Evolutionary conservation across 305 asterid genomes (phyloP).

Genomic region (Andrographis paniculata): DNA sequence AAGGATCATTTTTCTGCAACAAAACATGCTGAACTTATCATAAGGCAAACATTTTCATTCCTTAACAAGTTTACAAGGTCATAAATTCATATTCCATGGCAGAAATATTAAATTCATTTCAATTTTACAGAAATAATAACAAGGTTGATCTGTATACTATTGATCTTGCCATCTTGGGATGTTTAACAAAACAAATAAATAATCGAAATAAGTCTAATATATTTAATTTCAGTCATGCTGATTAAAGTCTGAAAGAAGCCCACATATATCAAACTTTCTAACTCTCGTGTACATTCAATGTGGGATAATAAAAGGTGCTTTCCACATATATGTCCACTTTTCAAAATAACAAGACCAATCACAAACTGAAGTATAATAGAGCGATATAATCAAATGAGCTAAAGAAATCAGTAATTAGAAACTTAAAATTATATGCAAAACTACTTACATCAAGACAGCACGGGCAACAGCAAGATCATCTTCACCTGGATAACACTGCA

Average conservation of each 20-base stretch:
- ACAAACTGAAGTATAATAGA: slow-evolving; percentile 1
- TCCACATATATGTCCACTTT: not conserved
- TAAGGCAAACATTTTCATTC: too few relatives aligned
- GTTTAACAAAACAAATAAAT: too few relatives aligned
- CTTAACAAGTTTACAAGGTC: too few relatives aligned
- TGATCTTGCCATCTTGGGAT: too few relatives aligned
- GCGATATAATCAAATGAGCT: slow-evolving; percentile 10
- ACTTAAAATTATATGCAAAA: slow-evolving; percentile 3
- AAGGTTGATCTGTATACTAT: too few relatives aligned
- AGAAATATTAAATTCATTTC: too few relatives aligned
- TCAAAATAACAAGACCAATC: not conserved
- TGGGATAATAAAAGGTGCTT: slow-evolving; percentile 4
- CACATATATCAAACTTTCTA: too few relatives aligned
- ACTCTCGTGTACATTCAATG: not conserved
- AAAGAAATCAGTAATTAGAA: not conserved
- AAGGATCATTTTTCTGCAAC: too few relatives aligned
- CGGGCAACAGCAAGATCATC: slow-evolving; percentile 91
- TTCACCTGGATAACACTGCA: slow-evolving; percentile 99
- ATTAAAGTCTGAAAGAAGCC: not conserved
- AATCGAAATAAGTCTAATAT: not conserved
- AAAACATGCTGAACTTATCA: too few relatives aligned
- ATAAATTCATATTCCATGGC: too few relatives aligned
- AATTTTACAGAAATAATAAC: too few relatives aligned
- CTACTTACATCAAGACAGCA: slow-evolving; percentile 78
- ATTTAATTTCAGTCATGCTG: not conserved